Base-by-base conservation (phyloP, 495 filamentous ascomycete genomes). In the Parachaetomium inaequale region DNA sequence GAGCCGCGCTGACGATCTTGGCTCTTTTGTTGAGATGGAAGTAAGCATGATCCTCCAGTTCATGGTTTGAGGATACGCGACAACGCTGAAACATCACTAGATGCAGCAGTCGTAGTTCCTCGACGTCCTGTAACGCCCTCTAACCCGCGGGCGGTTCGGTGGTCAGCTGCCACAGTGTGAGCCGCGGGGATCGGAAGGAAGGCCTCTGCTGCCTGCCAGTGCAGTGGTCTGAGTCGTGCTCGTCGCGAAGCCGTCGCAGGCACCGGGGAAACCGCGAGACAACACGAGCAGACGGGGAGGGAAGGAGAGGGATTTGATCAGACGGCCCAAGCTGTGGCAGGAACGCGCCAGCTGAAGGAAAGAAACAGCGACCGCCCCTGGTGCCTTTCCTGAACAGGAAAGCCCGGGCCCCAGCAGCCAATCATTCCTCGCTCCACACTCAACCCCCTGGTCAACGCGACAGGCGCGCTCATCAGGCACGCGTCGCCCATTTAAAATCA, bases 401-500 rank as follows among this genome's bases (percentile, higher is more conserved):
- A 31, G 1, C 14, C 23, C 29, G 1, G 45, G 45, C 56, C 3
- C 1, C 21, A 8, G 32, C 34, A 29, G 14, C 58, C 58, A 60
- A 60, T 60, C 46, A 53, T 21, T 32, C 0, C 14, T 8, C 12
- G 7, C 14, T 17, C 15, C 15, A 38, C 10, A n/a, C 10, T 29
- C 15, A 21, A 11, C 6, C 5, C 47, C 57, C 58, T 17, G 6
- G 32, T 10, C 55, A 49, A 67, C 65, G 62, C 65, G 65, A 58
- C 47, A 34, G 32, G 11, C 32, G n/a, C 58, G 58, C 58, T 47
- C 32, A n/a, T 49, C 21, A 7, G 3, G 7, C 23, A 19, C 56
- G 45, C 29, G 14, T 59, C 21, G 0, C n/a, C 4, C 17, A n/a
- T 61, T 34, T n/a, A n/a, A 29, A 63, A 66, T 69, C 59, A 63